Base-by-base conservation (phyloP, 345 rosid genomes). In the Garcia nutans region DNA sequence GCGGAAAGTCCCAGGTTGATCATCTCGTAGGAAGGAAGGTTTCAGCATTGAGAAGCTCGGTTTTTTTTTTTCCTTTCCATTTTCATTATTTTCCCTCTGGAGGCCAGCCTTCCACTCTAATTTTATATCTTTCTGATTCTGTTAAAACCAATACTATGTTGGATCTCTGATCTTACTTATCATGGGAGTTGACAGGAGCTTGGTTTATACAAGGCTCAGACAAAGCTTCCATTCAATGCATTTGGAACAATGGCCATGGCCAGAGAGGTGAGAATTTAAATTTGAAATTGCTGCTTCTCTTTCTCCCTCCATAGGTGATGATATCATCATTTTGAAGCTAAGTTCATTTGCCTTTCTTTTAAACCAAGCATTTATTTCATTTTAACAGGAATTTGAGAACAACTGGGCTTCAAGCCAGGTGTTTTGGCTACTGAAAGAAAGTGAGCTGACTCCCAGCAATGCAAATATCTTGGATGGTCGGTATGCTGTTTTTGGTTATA, bases 191-290 rank as follows among this genome's bases (percentile, higher is more conserved):
- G 28, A 69, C 89, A 96, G 99, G 99, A 96, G 71, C 89, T 96
- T 64, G 98, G 99, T 71, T 89, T 96, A 1, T 93, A 96, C 90
- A 96, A 93, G 89, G 96, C 99, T 80, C 99, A 96, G 78, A 94
- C 97, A 3, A 88, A 74, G 90, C 93, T 96, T 80, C 99, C 99
- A 71, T 96, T 96, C 84, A 96, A 93, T 78, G 99, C 99, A 55
- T 96, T 96, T 73, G 99, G 99, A 80, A 93, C 99, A 24, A 93
- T 96, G 99, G 97, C 98, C 45, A 96, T 96, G 99, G 99, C 99
- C 60, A 89, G 99, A 86, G 99, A 93, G 63, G 99, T 96, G 81
- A 86, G 96, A 77, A 73, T 54, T 60, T 16, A 24, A 74, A 57
- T 65, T 28, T 65, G 61, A 41, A 64, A 68, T 19, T 31, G 37